Conservation (phyloP, 805 yeast genomes). For the Metschnikowia reukaufii region DNA sequence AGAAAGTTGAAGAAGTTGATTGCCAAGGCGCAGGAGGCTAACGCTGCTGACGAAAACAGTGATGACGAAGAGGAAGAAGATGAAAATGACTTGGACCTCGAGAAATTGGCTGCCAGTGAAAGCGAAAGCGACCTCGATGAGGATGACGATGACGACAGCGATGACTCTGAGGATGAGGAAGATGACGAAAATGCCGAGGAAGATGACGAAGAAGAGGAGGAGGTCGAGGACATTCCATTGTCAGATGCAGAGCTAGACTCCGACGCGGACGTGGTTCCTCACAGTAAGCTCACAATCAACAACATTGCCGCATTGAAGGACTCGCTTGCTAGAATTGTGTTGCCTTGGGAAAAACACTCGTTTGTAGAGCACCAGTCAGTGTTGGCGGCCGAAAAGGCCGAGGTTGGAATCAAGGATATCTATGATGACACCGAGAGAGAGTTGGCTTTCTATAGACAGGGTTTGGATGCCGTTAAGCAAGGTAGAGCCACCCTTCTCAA, state of each 20-base stretch:
- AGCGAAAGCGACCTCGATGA: slow-evolving; percentile 9
- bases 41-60: slow-evolving; percentile 42
- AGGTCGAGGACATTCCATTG: slow-evolving; percentile 79
- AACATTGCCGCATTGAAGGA: slow-evolving; percentile 81
- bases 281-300: slow-evolving; percentile 84
- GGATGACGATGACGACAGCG: slow-evolving; percentile 29
- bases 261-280: slow-evolving; percentile 92
- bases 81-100: slow-evolving; percentile 48
- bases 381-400: slow-evolving; percentile 59
- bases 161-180: slow-evolving; percentile 28
- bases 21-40: slow-evolving; percentile 33
- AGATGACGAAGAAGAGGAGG: slow-evolving; percentile 52
- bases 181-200: slow-evolving; percentile 46
- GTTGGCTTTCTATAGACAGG: slow-evolving; percentile 92
- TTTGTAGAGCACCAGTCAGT: slow-evolving; percentile 85
- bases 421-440: slow-evolving; percentile 97
- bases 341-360: slow-evolving; percentile 63
- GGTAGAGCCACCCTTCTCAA: slow-evolving; percentile 67
- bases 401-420: slow-evolving; percentile 72
- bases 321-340: slow-evolving; percentile 61
- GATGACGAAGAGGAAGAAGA: slow-evolving; percentile 44
- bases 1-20: slow-evolving; percentile 55
- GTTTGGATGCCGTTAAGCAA: slow-evolving; percentile 74
- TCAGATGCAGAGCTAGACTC: slow-evolving; percentile 92
- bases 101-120: slow-evolving; percentile 56